A percentile compares a stretch with the other conserved stretches of the same genome.
Evolutionary conservation across 148 eudicot genomes (phyloP).

Genomic region (Vaccinium darrowii): DNA sequence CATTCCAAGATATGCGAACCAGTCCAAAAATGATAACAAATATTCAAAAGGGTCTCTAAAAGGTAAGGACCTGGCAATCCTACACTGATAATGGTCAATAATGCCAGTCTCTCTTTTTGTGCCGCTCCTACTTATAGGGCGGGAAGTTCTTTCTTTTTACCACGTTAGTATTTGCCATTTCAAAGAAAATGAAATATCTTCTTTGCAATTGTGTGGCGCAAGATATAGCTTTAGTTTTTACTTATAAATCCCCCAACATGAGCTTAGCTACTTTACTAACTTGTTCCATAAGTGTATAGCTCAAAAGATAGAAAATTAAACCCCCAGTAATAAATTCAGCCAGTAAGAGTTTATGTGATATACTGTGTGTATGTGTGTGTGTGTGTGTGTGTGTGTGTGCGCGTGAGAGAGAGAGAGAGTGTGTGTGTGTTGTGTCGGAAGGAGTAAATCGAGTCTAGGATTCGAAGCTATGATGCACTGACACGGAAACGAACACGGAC

Average conservation of each 20-base stretch:
- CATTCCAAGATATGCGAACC: not conserved
- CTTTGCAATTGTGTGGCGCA: not conserved
- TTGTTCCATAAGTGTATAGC: not conserved
- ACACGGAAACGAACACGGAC: no score
- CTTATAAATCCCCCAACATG: not conserved
- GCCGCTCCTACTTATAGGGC: not conserved
- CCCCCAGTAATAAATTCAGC: not conserved
- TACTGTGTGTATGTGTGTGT: no score
- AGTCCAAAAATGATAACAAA: not conserved
- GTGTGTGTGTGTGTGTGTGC: no score
- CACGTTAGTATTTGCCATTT: not conserved
- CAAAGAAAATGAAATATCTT: not conserved
- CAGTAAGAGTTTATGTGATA: no score
- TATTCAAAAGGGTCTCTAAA: not conserved
- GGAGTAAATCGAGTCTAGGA: not conserved
- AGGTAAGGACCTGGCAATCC: not conserved
- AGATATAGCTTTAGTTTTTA: not conserved
- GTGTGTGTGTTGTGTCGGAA: no score
- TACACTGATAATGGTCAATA: not conserved
- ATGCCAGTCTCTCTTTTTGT: not conserved
- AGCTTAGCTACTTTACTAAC: not conserved
- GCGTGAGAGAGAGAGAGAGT: no score
- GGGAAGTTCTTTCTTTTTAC: not conserved
- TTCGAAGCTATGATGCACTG: not conserved
- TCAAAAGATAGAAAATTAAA: not conserved